phyloP scores from a whole-genome alignment of 768 basidiomycete genomes.

The Lactarius tabidus region DNA sequence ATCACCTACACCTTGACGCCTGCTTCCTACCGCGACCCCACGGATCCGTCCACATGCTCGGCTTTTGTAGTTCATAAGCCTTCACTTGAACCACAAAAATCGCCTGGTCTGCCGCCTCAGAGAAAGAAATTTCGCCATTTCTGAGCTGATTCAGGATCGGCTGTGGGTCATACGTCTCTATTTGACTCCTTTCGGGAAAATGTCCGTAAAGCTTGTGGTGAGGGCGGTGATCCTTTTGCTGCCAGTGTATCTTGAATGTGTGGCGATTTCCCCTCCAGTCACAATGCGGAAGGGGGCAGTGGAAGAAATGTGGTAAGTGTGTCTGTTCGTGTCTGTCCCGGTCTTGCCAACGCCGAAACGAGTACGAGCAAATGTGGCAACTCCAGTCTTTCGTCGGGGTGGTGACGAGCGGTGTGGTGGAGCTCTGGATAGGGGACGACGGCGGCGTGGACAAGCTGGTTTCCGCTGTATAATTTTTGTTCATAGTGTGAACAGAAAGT shows the following conservation, averaged over 20 bases:
- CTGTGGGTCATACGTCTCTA: constrained; percentile 2
- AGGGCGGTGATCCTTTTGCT: not conserved
- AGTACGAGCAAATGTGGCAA: not conserved
- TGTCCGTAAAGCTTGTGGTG: not conserved
- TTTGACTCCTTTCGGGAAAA: not conserved
- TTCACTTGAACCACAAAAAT: not conserved
- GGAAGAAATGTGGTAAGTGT: not conserved
- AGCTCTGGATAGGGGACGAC: not conserved
- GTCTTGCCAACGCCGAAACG: not conserved
- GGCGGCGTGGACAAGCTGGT: not conserved
- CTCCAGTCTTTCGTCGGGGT: not conserved
- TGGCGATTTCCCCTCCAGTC: constrained; percentile 1
- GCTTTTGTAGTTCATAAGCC: not conserved
- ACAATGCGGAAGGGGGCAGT: not conserved
- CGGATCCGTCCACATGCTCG: not conserved
- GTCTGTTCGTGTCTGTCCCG: not conserved
- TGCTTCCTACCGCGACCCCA: not conserved
- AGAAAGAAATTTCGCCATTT: not conserved
- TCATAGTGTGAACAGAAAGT: too few relatives aligned
- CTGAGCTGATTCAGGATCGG: not conserved
- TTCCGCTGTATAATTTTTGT: too few relatives aligned
- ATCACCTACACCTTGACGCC: not conserved
- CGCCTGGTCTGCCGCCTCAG: not conserved
- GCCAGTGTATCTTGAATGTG: not conserved
- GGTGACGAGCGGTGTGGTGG: not conserved